Percentiles rank a stretch among this genome's conserved stretches.
These are phyloP conservation scores for Solanum commersonii DNA, from an alignment of 257 asterid species.

Conservation along the genomic window DNA sequence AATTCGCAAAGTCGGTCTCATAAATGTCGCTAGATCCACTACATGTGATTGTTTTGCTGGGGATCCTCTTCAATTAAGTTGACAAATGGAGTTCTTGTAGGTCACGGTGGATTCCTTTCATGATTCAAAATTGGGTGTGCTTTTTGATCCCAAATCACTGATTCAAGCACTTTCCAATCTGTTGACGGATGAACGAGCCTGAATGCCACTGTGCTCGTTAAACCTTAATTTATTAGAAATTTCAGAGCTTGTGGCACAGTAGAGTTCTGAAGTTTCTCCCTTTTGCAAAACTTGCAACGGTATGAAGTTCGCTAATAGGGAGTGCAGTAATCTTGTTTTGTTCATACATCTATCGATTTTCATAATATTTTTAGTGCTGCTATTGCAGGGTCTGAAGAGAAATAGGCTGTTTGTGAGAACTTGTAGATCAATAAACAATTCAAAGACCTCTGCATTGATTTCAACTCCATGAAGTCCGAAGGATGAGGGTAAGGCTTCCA, in stretches of 20 bases:
- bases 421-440: not conserved
- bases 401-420: not conserved
- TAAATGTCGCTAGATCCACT: not conserved
- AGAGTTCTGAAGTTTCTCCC: not conserved
- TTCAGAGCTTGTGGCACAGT: not conserved
- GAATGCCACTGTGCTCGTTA: conserved; percentile 8
- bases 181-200: conserved; percentile 16
- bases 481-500: not conserved
- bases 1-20: not conserved
- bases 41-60: not conserved
- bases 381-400: not conserved
- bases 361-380: not conserved
- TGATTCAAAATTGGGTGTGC: conserved; percentile 51
- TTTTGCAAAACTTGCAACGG: not conserved
- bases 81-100: conserved; percentile 25
- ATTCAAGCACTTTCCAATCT: conserved; percentile 53
- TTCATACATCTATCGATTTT: not conserved
- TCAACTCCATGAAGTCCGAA: not conserved
- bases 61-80: not conserved
- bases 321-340: not conserved
- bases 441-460: not conserved
- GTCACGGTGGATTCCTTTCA: conserved; percentile 62
- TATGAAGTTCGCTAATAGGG: not conserved
- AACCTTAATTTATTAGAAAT: not conserved
- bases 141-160: conserved; percentile 68